Conservation (phyloP, 2,329 filamentous ascomycete genomes). For the Verticillium klebahnii region DNA sequence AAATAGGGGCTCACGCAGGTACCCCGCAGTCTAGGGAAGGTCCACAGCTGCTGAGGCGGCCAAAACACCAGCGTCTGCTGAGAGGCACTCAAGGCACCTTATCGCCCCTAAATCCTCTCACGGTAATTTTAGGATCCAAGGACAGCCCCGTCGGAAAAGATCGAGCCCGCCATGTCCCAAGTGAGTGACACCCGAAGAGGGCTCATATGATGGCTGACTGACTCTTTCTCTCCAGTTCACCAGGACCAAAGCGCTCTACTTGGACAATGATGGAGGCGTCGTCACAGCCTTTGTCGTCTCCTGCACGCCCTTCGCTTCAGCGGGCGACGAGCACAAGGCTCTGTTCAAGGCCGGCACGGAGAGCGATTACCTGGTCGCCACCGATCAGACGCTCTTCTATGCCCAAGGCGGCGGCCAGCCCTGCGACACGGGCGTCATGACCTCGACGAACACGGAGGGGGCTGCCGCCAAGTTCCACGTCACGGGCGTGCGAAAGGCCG, state of each 20-base stretch:
- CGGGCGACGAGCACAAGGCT: conserved; percentile 38
- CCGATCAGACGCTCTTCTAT: conserved; percentile 67
- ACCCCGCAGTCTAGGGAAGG: too few species aligned
- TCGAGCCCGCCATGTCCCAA: too few species aligned
- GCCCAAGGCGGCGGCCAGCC: conserved; percentile 73
- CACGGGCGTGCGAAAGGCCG: conserved; percentile 50
- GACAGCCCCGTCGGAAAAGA: too few species aligned
- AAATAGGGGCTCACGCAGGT: too few species aligned
- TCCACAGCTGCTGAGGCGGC: too few species aligned
- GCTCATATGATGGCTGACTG: not conserved
- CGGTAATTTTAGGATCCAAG: too few species aligned
- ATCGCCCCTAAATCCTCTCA: too few species aligned
- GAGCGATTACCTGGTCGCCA: conserved; percentile 53
- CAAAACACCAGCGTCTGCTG: too few species aligned
- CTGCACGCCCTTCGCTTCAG: not conserved
- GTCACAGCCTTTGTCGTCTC: not conserved
- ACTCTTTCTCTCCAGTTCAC: not conserved
- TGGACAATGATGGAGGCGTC: not conserved
- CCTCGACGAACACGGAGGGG: conserved; percentile 14
- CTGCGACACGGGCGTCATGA: conserved; percentile 59
- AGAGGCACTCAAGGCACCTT: too few species aligned
- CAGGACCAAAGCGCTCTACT: not conserved
- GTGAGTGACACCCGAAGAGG: too few species aligned
- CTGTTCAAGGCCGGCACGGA: conserved; percentile 54
- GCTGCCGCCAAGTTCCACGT: conserved; percentile 42